Evolutionary conservation across 2,329 filamentous ascomycete species (phyloP), one percentile per base, ranked within the genome.

Genomic region (Paecilomyces fulvus): DNA sequence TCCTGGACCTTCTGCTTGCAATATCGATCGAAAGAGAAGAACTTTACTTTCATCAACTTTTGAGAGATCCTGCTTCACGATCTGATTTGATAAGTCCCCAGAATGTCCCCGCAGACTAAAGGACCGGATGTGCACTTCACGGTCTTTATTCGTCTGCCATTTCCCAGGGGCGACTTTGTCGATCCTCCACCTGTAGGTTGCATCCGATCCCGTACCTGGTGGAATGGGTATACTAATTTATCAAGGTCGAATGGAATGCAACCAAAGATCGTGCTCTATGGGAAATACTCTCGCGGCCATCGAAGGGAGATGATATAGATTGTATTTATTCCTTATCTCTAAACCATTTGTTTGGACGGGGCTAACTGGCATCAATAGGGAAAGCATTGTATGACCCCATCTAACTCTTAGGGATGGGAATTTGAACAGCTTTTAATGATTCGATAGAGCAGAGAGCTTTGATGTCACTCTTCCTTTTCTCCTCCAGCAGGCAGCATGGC

Each of bases 401-500:
- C n/a, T n/a, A 37, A 52, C 17, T 37, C 10, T 2, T 9, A 11
- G 3, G 17, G 14, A 25, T 50, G 14, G 11, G 12, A 21, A 43
- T 12, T 28, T 17, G 28, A 48, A n/a, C 30, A 61, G 46, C 52
- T 51, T 21, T 11, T 58, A 51, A 59, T 28, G 46, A 8, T 9
- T 28, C 49, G 63, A 8, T 63, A 88, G 87, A 67, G 90, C 89
- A 51, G 79, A 82, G 54, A 80, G 83, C 50, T 96, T 96, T 73
- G 83, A 92, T 60, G 92, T 96, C 20, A 87, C 89, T 25, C 84
- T 95, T 57, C 82, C 90, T 46, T 97, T 97, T 67, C 81, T 99
- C 30, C 83, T 96, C 14, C 90, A 96, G 69, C 91, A 99, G 73
- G 91, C 91, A 60, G 91, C 90, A 71, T 96, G 91, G 83, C 83